Evolutionary conservation across 495 filamentous ascomycete genomes (phyloP).

Genomic region (Aspergillus biplanus): DNA sequence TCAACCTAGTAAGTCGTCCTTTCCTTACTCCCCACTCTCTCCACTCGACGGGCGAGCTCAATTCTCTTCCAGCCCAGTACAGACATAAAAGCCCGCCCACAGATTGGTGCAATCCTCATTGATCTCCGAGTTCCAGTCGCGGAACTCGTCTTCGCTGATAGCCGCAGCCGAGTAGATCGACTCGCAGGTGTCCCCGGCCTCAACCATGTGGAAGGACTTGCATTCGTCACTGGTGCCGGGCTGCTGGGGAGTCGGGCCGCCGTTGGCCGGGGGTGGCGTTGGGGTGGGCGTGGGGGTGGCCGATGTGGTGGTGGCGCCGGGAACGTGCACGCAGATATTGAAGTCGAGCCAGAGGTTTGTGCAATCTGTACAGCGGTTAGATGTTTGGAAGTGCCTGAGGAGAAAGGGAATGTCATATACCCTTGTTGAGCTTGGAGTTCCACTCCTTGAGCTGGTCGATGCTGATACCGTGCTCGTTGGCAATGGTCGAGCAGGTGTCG

Average conservation of each 20-base stretch:
- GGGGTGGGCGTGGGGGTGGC: conserved; percentile 7
- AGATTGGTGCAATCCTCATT: conserved; percentile 21
- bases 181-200: conserved; percentile 29
- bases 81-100: conserved; percentile 21
- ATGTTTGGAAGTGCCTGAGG: neutral
- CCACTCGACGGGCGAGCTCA: too few species aligned
- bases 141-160: conserved; percentile 26
- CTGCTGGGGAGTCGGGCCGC: conserved; percentile 23
- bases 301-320: conserved; percentile 20
- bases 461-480: conserved; percentile 30
- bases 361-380: conserved; percentile 24
- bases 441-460: conserved; percentile 31
- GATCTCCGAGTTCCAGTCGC: conserved; percentile 30
- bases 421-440: conserved; percentile 20
- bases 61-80: neutral
- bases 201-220: conserved; percentile 26
- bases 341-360: conserved; percentile 23
- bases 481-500: conserved; percentile 37
- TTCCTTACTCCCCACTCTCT: too few species aligned
- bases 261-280: neutral
- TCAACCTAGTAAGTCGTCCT: too few species aligned
- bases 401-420: too few species aligned
- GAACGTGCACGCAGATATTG: conserved; percentile 27
- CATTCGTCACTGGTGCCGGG: conserved; percentile 26
- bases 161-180: conserved; percentile 24